Evolutionary conservation across 495 filamentous ascomycete species (phyloP), one percentile per base, ranked within the genome.

Genomic region (Staphylotrichum longicolle): DNA sequence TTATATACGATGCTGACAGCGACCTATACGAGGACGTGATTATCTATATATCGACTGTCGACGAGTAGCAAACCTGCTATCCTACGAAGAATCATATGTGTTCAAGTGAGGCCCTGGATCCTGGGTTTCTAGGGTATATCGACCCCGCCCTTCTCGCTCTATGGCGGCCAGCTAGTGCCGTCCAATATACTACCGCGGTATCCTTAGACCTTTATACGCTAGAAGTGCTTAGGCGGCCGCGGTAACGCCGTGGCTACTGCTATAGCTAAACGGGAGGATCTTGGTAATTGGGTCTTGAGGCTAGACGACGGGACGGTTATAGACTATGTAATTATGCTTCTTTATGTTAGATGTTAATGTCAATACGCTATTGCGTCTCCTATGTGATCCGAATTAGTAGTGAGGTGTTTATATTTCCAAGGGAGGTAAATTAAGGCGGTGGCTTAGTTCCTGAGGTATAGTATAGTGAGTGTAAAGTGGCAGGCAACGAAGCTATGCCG

Each of bases 111-210:
- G 33, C 33, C 55, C 55, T 58, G 20, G 55, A 58, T 58, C 32
- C 55, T 44, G 44, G 49, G 6, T 58, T 58, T 46, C 44, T 58
- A 20, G 44, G 42, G 42, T 11, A 58, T n/a, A 44, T 58, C 55
- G 55, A 58, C 55, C 55, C 55, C 30, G 30, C 41, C 27, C 55
- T 58, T 58, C 55, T 58, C 44, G 55, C 55, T 58, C 55, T 27
- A 27, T 45, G 34, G 53, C 53, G 53, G 53, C 53, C 53, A 41
- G 53, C 53, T 20, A 41, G 9, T 56, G 35, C 53, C 37, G 53
- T 20, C 34, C 35, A 41, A 35, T n/a, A 56, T 12, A 56, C 53
- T 41, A 37, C 53, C 53, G 39, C 53, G 46, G 46, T 48, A 32
- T 48, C 10, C 3, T 20, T 15, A 48, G 46, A 48, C 46, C 14